A percentile compares a stretch with the other conserved stretches of the same genome.
Evolutionary conservation across 2,329 filamentous ascomycete genomes (phyloP).

Genomic region (Fusarium sp.): DNA sequence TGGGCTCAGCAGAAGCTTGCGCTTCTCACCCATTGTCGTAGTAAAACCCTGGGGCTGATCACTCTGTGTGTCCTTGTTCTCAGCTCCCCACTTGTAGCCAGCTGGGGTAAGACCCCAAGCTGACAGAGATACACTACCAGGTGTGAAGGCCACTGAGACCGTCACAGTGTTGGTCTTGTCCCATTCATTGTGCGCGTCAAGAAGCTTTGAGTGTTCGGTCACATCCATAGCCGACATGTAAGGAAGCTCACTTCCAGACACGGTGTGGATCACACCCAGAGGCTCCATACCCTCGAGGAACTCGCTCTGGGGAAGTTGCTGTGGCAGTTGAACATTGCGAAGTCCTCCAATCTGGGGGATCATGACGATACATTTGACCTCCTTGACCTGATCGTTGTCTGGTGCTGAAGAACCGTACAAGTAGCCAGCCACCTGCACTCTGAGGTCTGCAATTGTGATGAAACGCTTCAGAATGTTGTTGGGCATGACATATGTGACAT

Average conservation of each 20-base stretch:
- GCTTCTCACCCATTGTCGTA: conserved; percentile 93
- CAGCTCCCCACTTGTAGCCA: conserved; percentile 96
- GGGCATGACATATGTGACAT: conserved; percentile 97
- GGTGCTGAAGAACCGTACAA: conserved; percentile 92
- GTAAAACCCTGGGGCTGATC: conserved; percentile 96
- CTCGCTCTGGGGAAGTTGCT: conserved; percentile 91
- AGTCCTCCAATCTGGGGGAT: conserved; percentile 95
- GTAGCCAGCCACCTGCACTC: conserved; percentile 96
- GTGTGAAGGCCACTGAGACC: conserved; percentile 96
- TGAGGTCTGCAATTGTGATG: conserved; percentile 95
- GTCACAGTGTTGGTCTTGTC: conserved; percentile 91
- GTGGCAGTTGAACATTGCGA: conserved; percentile 90
- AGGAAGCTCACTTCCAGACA: conserved; percentile 91
- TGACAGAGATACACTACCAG: conserved; percentile 92
- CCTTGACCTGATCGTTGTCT: conserved; percentile 97
- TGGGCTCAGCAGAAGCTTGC: conserved; percentile 91
- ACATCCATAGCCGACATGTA: conserved; percentile 98
- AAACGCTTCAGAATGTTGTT: conserved; percentile 99
- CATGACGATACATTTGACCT: conserved; percentile 97
- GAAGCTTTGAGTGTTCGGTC: conserved; percentile 90
- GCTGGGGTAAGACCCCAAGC: conserved; percentile 93
- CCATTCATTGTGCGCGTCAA: conserved; percentile 76
- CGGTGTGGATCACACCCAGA: conserved; percentile 93
- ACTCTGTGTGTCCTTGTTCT: conserved; percentile 92
- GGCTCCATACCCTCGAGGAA: conserved; percentile 89